Percentiles rank a stretch among this genome's conserved stretches.
These are phyloP conservation scores for Gonapodya sp. DNA, from an alignment of 192 early-diverging fungal genomes.

Conservation along the genomic window DNA sequence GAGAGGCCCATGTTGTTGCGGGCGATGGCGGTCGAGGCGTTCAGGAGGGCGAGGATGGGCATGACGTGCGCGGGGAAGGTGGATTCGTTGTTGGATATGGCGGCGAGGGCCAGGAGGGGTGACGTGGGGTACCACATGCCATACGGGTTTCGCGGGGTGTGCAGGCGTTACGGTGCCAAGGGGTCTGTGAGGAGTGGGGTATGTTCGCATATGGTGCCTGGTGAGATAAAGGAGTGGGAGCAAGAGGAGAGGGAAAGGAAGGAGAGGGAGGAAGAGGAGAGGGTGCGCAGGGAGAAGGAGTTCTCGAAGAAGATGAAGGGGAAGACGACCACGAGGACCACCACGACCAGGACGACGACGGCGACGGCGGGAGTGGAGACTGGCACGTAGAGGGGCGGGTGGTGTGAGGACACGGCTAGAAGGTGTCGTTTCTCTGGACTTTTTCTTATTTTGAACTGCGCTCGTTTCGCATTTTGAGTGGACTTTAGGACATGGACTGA, in stretches of 20 bases:
- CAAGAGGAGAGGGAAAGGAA: background rate
- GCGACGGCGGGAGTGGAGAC: background rate
- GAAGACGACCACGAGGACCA: background rate
- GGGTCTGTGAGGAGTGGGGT: background rate
- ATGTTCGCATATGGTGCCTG: background rate
- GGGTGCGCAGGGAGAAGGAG: background rate
- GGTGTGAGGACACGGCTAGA: no score
- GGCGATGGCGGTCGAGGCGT: background rate
- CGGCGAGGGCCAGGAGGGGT: background rate
- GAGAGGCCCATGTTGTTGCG: background rate
- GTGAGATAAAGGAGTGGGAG: background rate
- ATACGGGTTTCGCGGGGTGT: background rate
- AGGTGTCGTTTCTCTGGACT: no score
- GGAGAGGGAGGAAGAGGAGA: background rate
- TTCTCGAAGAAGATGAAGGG: background rate
- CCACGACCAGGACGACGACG: background rate
- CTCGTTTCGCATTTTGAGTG: no score
- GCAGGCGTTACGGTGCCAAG: background rate
- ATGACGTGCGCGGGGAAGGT: background rate
- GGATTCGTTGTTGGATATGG: background rate
- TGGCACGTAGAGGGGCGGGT: no score
- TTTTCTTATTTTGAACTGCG: no score
- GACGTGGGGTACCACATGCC: background rate
- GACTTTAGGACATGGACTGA: no score
- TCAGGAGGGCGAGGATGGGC: background rate